Evolutionary conservation across 2,329 filamentous ascomycete species (phyloP).

Genomic region (Cryphonectria radicalis): DNA sequence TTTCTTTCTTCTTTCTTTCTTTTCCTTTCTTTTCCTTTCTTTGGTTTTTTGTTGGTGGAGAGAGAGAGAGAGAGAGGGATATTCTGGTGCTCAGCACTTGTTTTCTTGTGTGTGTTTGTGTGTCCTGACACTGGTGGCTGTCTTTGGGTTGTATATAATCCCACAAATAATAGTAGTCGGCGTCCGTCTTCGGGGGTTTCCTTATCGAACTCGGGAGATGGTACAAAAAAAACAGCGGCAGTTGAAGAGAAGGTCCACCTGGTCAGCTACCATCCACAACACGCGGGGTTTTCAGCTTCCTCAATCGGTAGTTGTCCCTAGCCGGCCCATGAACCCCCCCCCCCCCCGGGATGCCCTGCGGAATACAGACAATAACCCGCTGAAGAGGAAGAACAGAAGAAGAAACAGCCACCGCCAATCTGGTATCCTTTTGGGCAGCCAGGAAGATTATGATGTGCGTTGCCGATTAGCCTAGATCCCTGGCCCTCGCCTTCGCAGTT

Average conservation of each 20-base stretch:
- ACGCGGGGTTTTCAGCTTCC: neutral
- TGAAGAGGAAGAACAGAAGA: no score
- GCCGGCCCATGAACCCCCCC: neutral
- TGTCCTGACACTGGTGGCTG: no score
- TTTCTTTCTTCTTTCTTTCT: no score
- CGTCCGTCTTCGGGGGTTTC: neutral
- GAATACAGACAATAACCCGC: neutral
- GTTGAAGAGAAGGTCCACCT: no score
- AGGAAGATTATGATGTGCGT: neutral
- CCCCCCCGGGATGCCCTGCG: neutral
- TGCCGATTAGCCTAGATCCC: neutral
- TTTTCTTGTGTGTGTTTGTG: no score
- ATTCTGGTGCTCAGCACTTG: no score
- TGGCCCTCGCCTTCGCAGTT: neutral
- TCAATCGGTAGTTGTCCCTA: neutral
- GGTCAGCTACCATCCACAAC: neutral
- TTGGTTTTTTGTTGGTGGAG: no score
- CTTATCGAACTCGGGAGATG: no score
- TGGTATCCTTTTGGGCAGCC: neutral
- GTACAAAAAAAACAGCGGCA: no score
- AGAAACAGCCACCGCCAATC: neutral
- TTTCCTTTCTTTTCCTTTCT: no score
- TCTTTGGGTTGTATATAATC: no score
- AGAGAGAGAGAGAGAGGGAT: no score
- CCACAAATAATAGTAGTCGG: neutral